Percentiles rank a stretch among this genome's conserved stretches.
Conservation (phyloP, 768 basidiomycete species). For the Pulveroboletus sp. region DNA sequence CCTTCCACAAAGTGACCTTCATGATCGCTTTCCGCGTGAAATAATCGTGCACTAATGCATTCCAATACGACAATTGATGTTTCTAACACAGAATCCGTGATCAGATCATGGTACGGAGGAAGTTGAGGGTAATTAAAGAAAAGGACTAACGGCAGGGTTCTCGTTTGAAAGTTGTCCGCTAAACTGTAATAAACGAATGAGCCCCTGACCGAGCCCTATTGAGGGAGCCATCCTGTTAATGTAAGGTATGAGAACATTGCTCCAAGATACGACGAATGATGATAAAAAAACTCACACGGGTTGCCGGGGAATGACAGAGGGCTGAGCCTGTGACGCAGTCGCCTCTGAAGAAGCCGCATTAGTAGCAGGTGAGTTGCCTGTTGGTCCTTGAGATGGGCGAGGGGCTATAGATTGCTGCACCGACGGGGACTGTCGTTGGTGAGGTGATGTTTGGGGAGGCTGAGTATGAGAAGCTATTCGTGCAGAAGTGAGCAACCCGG, state of each 20-base stretch:
- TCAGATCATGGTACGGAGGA: neutral
- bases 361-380: conserved; percentile 21
- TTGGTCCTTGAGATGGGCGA: conserved; percentile 31
- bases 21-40: conserved; percentile 70
- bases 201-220: conserved; percentile 60
- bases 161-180: conserved; percentile 63
- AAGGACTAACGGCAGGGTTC: conserved; percentile 39
- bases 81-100: conserved; percentile 39
- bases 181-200: conserved; percentile 65
- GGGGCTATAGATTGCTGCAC: conserved; percentile 38
- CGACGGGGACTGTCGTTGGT: conserved; percentile 33
- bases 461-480: conserved; percentile 37
- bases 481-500: conserved; percentile 24
- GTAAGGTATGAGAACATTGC: conserved; percentile 14
- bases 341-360: conserved; percentile 27
- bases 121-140: neutral
- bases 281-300: conserved; percentile 29
- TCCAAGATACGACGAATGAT: neutral
- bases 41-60: conserved; percentile 59
- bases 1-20: conserved; percentile 87
- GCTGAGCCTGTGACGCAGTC: conserved; percentile 33
- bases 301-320: conserved; percentile 24
- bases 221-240: conserved; percentile 31
- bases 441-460: conserved; percentile 31
- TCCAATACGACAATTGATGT: conserved; percentile 67